Evolutionary conservation across 495 filamentous ascomycete genomes (phyloP), one percentile per base, ranked within the genome.

Genomic region (Sphaerosporella brunnea): DNA sequence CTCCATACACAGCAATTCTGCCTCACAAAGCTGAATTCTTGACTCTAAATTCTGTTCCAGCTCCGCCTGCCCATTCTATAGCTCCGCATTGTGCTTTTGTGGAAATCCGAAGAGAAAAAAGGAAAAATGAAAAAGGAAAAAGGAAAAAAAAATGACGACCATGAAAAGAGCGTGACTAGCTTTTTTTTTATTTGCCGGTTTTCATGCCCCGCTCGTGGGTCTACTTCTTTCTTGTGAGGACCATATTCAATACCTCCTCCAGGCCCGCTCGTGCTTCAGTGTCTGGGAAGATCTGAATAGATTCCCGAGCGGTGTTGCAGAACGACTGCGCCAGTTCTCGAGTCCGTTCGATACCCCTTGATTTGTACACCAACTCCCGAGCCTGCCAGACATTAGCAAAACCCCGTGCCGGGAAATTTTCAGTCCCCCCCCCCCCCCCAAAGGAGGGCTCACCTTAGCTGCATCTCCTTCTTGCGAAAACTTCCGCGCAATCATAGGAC

Each of bases 231-330:
- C 90, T 73, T 59, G 84, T 80, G 68, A 94, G 73, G 1, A 85
- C 84, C 68, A 93, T 93, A 57, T 78, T 73, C 52, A 85, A 88
- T 80, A 96, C 93, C 51, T 94, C 84, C 53, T 90, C 71, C 44
- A 97, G 68, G 5, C 85, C 88, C 19, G 79, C 69, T 66, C 93
- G 94, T 32, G 92, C 90, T 49, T 95, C 90, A 56, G 84, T 83
- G 44, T 85, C 79, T 13, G 90, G 92, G 64, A 96, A 95, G 24
- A 64, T 58, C 55, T 70, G 68, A 53, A 97, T 81, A 15, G 88
- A 81, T 15, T 74, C 69, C 42, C 87, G 79, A n/a, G 90, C 90
- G 58, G 81, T 80, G 60, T 90, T 77, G 18, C 79, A 81, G 60
- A 92, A 96, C 50, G 88, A 82, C 61, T 92, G 80, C 10, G 90